Base-by-base conservation (phyloP, 768 basidiomycete species). In the Podaxis pistillaris region DNA sequence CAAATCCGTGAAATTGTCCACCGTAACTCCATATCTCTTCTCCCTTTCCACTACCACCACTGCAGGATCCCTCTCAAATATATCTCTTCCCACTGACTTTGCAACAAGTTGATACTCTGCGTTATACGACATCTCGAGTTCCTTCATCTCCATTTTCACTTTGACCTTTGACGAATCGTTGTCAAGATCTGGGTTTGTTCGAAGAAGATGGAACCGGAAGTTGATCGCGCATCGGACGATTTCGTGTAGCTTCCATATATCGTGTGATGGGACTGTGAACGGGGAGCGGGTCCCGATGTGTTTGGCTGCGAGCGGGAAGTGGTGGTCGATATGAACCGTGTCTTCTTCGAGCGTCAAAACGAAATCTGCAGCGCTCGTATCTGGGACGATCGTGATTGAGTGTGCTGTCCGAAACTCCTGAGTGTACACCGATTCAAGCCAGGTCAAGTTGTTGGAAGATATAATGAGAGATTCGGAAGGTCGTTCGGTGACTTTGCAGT, bases 1-100 rank as follows among this genome's bases (percentile, higher is more conserved):
- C n/a, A 67, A 26, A 47, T 69, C 67, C 0, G 75, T 73, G 0
- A 71, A 60, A 63, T 81, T 80, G 59, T 67, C 68, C 33, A 80
- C 68, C 6, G 70, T 71, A 58, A 81, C 68, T 2, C 63, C 59
- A 28, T 64, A 64, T 19, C 26, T 41, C 49, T 60, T 63, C 11
- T 62, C 51, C 13, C 13, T 55, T 22, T 76, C 68, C 8, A 75
- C 67, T 1, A 68, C 51, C 9, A 78, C 44, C 2, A 57, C 64
- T 8, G 73, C 68, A 2, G 73, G 73, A 17, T 75, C 72, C 7
- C 65, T 54, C 2, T 64, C 67, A 26, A 78, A 62, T 24, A 78
- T 67, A 54, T 78, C 73, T 17, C 66, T 49, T 1, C 71, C 72
- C 28, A 62, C 47, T 7, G 72, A 69, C 6, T 44, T 68, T 54